Percentiles rank a stretch among this genome's conserved stretches.
phyloP scores from a whole-genome alignment of 1,284 basidiomycete species.

The Ceratobasidium sp. region DNA sequence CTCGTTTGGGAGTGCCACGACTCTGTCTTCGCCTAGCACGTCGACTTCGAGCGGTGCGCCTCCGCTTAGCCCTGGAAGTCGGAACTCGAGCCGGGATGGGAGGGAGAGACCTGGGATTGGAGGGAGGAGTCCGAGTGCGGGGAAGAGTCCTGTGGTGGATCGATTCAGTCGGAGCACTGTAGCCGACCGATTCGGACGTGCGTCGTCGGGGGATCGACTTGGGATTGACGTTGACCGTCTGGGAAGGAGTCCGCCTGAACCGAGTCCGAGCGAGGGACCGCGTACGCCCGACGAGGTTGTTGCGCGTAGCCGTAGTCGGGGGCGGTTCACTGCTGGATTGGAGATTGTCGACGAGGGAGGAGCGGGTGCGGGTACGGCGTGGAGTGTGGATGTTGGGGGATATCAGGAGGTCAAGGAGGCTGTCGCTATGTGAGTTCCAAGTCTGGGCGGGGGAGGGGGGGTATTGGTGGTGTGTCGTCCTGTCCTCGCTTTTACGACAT shows the following conservation, averaged over 20 bases:
- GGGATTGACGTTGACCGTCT: conserved; percentile 23
- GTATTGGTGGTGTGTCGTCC: no score
- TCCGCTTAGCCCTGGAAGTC: conserved; percentile 27
- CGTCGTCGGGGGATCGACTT: background rate
- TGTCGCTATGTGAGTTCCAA: background rate
- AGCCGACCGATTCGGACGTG: background rate
- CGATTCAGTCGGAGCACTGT: background rate
- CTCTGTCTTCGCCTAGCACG: background rate
- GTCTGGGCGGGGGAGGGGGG: no score
- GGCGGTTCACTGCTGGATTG: conserved; percentile 27
- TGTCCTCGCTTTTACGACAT: no score
- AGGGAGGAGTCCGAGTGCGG: background rate
- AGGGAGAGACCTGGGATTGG: background rate
- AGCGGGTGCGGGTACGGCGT: background rate
- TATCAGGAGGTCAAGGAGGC: background rate
- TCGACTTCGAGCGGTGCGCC: conserved; percentile 25
- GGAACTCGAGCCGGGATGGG: conserved; percentile 14
- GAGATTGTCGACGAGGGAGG: conserved; percentile 35
- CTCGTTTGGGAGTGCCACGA: conserved; percentile 21
- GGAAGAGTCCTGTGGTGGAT: background rate
- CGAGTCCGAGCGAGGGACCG: conserved; percentile 28
- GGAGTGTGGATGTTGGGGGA: conserved; percentile 5
- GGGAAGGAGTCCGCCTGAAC: conserved; percentile 15
- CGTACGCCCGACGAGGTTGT: conserved; percentile 39
- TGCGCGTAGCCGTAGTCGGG: conserved; percentile 29